Conservation (phyloP, 306 rosid genomes). For the Potentilla sterilis region DNA sequence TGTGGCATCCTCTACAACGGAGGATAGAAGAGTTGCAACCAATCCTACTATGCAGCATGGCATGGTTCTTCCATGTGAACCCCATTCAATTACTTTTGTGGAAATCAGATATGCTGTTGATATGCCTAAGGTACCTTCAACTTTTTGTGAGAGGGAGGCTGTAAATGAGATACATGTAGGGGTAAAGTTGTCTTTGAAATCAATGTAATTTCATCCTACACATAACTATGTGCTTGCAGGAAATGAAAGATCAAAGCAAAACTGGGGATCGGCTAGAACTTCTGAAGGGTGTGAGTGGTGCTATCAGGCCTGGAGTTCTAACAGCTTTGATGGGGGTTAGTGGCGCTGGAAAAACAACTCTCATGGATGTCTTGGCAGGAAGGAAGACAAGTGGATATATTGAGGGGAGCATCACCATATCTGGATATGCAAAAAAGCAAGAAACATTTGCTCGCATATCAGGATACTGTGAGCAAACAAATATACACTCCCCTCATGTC, state of each 20-base stretch:
- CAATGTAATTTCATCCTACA: too few relatives aligned
- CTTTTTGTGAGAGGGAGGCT: too few relatives aligned
- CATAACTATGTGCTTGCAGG: conserved; percentile 39
- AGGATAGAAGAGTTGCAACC: background rate
- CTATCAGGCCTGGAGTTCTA: conserved; percentile 83
- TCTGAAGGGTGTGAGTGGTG: conserved; percentile 78
- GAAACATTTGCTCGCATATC: conserved; percentile 82
- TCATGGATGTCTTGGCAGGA: conserved; percentile 86
- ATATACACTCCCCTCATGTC: conserved; percentile 86
- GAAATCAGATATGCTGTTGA: conserved; percentile 69
- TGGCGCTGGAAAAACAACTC: conserved; percentile 93
- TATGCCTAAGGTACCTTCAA: conserved; percentile 64
- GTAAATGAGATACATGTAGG: too few relatives aligned
- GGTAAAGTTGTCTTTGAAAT: background rate
- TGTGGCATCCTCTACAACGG: conserved; percentile 39
- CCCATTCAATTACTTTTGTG: conserved; percentile 65
- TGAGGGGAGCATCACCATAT: conserved; percentile 60
- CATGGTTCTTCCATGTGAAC: conserved; percentile 78
- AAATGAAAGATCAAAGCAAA: conserved; percentile 68
- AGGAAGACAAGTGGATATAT: conserved; percentile 77
- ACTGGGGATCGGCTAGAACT: conserved; percentile 60
- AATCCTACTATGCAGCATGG: conserved; percentile 37
- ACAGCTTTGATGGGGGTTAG: conserved; percentile 94
- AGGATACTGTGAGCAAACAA: conserved; percentile 81
- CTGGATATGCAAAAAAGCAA: conserved; percentile 70